phyloP scores from a whole-genome alignment of 345 rosid species.

The Citrus reticulata region DNA sequence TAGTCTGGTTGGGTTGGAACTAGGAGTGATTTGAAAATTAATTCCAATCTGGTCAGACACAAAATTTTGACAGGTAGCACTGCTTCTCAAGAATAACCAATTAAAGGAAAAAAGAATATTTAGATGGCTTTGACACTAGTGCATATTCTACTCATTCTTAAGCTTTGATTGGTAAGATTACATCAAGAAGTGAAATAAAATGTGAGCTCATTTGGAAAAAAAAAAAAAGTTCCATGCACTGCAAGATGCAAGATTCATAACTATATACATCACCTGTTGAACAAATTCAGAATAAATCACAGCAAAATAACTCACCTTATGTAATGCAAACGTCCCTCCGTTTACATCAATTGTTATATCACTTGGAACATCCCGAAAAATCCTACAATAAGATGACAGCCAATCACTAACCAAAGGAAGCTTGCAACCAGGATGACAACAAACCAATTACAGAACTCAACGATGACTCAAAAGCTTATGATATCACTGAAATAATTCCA shows the following conservation, averaged over 20 bases:
- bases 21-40: too few relatives aligned
- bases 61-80: too few relatives aligned
- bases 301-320: conserved; percentile 52
- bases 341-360: conserved; percentile 81
- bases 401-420: conserved; percentile 6
- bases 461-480: neutral
- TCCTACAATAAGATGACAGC: conserved; percentile 47
- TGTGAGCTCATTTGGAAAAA: neutral
- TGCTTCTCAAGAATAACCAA: neutral
- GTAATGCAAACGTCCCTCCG: conserved; percentile 73
- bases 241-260: neutral
- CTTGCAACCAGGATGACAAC: too few relatives aligned
- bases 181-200: neutral
- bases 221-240: neutral
- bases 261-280: neutral
- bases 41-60: too few relatives aligned
- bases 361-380: conserved; percentile 88
- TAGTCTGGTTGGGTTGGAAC: neutral
- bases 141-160: neutral
- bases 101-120: neutral
- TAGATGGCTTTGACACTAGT: neutral
- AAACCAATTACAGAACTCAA: neutral
- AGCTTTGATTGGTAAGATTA: neutral
- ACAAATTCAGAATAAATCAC: conserved; percentile 7
- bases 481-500: neutral